Conservation (phyloP, 2,329 filamentous ascomycete species). For the Nigrospora osmanthi region DNA sequence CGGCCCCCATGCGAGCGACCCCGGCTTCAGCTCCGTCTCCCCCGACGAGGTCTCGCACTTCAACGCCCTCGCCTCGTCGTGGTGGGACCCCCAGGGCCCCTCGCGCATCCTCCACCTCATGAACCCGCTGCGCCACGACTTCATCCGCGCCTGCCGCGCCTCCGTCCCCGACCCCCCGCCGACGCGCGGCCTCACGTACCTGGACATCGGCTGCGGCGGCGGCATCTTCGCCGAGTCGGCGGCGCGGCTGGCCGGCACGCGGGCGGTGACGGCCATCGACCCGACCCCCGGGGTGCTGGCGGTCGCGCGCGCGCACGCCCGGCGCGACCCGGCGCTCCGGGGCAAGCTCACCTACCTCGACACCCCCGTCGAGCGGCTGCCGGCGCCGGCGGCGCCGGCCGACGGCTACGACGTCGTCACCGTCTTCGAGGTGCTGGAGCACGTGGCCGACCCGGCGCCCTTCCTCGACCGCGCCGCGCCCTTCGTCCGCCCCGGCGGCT, state of each 20-base stretch:
- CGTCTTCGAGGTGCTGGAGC: constrained; percentile 92
- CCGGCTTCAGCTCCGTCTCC: constrained; percentile 65
- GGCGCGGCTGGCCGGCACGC: constrained; percentile 57
- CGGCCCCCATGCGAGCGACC: constrained; percentile 10
- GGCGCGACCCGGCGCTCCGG: constrained; percentile 61
- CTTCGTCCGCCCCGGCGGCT: constrained; percentile 83
- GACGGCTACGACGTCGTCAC: constrained; percentile 71
- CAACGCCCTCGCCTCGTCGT: constrained; percentile 82
- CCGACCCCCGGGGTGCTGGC: constrained; percentile 65
- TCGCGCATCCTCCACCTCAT: constrained; percentile 92
- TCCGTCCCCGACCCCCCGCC: constrained; percentile 36
- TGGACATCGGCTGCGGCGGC: constrained; percentile 92
- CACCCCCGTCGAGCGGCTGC: constrained; percentile 66
- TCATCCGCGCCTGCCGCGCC: constrained; percentile 67
- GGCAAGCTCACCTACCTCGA: constrained; percentile 65
- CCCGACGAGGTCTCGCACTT: constrained; percentile 89
- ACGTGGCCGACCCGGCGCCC: constrained; percentile 67
- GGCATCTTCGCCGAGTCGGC: constrained; percentile 93
- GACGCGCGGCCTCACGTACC: constrained; percentile 52
- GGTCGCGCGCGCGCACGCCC: constrained; percentile 69
- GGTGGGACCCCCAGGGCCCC: constrained; percentile 95
- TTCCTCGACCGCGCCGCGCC: constrained; percentile 67
- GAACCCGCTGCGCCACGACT: constrained; percentile 94
- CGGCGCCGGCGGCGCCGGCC: constrained; percentile 25
- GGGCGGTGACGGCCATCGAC: constrained; percentile 67